Percentiles rank a stretch among this genome's conserved stretches.
These are phyloP conservation scores for Collybia nuda DNA, from an alignment of 768 basidiomycete species.

Conservation along the genomic window DNA sequence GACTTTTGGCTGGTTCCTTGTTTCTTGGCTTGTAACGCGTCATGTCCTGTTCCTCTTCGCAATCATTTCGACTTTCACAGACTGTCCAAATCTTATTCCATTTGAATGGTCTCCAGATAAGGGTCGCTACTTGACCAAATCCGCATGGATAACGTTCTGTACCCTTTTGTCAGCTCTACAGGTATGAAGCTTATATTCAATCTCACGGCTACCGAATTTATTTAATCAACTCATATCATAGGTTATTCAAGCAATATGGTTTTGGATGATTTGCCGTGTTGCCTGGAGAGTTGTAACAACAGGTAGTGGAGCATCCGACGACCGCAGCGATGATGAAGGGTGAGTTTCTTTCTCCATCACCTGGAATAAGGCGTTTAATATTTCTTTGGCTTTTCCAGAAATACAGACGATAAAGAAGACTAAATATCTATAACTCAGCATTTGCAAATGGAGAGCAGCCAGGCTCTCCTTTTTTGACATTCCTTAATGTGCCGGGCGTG, in stretches of 20 bases:
- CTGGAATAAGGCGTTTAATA: no score
- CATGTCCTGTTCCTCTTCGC: conserved; percentile 79
- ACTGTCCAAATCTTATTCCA: conserved; percentile 47
- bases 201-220: conserved; percentile 8
- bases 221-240: conserved; percentile 21
- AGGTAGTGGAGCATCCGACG: conserved; percentile 78
- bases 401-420: conserved; percentile 31
- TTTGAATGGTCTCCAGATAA: conserved; percentile 58
- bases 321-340: conserved; percentile 83
- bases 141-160: conserved; percentile 47
- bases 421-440: no score
- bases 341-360: conserved; percentile 16
- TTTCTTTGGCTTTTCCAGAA: conserved; percentile 20
- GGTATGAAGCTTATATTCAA: conserved; percentile 35
- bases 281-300: conserved; percentile 76
- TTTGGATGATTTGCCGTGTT: conserved; percentile 78
- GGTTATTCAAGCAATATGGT: conserved; percentile 84
- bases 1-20: conserved; percentile 77
- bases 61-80: conserved; percentile 59
- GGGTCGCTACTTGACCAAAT: conserved; percentile 55
- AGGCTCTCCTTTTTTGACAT: neutral
- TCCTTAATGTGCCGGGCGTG: neutral
- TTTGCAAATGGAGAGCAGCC: neutral
- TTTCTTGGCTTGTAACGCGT: conserved; percentile 90
- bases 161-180: conserved; percentile 58